Evolutionary conservation across 2,329 filamentous ascomycete species (phyloP).

Genomic region (Trichoderma brevicompactum): DNA sequence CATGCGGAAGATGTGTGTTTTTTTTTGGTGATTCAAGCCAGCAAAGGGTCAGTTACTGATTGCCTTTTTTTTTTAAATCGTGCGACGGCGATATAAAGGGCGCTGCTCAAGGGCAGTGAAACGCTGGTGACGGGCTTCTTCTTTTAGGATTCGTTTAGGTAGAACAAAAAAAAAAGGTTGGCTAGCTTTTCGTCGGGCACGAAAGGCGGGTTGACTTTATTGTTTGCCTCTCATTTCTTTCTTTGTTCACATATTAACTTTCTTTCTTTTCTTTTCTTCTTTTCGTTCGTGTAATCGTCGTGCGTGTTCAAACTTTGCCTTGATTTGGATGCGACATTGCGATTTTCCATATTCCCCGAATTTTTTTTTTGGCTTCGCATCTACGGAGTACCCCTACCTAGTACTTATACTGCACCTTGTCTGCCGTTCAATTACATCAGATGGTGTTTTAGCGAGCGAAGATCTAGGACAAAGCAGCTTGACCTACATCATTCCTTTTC

Average conservation of each 20-base stretch:
- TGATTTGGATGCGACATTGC: background rate
- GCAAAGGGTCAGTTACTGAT: background rate
- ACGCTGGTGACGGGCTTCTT: background rate
- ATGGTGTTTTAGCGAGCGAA: background rate
- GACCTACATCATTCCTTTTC: background rate
- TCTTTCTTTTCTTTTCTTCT: background rate
- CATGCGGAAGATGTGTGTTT: no score
- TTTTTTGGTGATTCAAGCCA: background rate
- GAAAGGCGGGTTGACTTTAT: background rate
- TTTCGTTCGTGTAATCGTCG: background rate
- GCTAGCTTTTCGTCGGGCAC: conserved; percentile 2
- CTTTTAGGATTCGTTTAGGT: background rate
- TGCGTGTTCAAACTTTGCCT: background rate
- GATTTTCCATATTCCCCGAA: conserved; percentile 9
- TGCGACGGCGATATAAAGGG: conserved; percentile 1
- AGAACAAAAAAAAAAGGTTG: background rate
- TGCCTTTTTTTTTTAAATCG: background rate
- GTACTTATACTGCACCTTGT: background rate
- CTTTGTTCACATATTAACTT: background rate
- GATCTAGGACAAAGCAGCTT: background rate
- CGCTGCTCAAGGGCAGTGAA: conserved; percentile 6
- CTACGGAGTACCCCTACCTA: no score
- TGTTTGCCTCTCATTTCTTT: background rate
- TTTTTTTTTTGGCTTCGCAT: background rate
- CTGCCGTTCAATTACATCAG: background rate